Percentiles rank a stretch among this genome's conserved stretches.
These are phyloP conservation scores for Vitis cinerea DNA, from an alignment of 164 flowering plant species.

Conservation along the genomic window DNA sequence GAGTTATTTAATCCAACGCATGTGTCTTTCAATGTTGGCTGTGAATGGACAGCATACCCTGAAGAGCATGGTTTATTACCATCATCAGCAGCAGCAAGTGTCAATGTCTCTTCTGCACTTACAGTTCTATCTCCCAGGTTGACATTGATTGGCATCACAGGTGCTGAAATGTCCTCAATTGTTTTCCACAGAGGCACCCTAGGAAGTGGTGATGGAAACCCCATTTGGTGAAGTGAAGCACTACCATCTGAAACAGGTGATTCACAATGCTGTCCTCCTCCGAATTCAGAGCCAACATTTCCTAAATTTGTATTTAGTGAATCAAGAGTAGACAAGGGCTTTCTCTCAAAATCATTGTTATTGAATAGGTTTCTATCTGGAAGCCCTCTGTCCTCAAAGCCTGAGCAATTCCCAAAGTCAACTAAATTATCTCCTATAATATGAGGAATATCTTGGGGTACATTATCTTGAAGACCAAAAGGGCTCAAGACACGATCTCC, in stretches of 20 bases:
- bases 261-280: slow-evolving; percentile 13
- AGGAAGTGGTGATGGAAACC: slow-evolving; percentile 39
- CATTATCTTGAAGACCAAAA: slow-evolving; percentile 32
- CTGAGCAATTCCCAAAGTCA: slow-evolving; percentile 15
- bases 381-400: slow-evolving; percentile 23
- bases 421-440: slow-evolving; percentile 24
- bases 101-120: slow-evolving; percentile 12
- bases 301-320: slow-evolving; percentile 16
- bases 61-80: slow-evolving; percentile 25
- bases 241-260: slow-evolving; percentile 24
- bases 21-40: slow-evolving; percentile 11
- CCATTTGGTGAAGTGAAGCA: slow-evolving; percentile 33
- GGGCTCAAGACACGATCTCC: slow-evolving; percentile 26
- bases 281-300: slow-evolving; percentile 30
- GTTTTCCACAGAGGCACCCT: slow-evolving; percentile 47
- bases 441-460: slow-evolving; percentile 18
- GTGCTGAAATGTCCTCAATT: slow-evolving; percentile 40
- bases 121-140: slow-evolving; percentile 20
- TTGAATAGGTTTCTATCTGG: slow-evolving; percentile 22
- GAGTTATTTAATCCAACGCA: slow-evolving; percentile 4
- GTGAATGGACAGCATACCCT: slow-evolving; percentile 20
- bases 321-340: slow-evolving; percentile 23
- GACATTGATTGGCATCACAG: slow-evolving; percentile 34
- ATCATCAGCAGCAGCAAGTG: slow-evolving; percentile 20
- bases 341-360: slow-evolving; percentile 19